phyloP scores from a whole-genome alignment of 148 eudicot species.

The Fagopyrum tataricum region DNA sequence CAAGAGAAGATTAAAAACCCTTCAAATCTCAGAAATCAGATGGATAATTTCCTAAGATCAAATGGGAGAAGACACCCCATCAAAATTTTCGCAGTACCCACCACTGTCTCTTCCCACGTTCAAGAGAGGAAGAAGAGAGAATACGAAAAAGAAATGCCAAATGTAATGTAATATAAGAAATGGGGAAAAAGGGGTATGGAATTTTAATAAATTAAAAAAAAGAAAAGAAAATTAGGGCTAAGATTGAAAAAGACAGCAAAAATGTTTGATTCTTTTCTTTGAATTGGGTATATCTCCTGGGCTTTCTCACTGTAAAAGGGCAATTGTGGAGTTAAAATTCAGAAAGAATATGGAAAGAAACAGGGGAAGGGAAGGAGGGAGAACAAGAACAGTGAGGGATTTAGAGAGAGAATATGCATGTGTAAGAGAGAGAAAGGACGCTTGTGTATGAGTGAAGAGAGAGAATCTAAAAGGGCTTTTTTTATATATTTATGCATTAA shows the following conservation, averaged over 20 bases:
- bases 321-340: too few relatives aligned
- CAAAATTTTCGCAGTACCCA: background rate
- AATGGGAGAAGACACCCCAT: background rate
- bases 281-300: too few relatives aligned
- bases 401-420: conserved; percentile 6
- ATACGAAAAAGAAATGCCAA: conserved; percentile 3
- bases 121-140: conserved; percentile 19
- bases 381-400: background rate
- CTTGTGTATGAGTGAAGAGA: background rate
- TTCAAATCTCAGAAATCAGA: background rate
- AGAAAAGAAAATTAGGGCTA: conserved; percentile 1
- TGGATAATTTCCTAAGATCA: conserved; percentile 3
- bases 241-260: conserved; percentile 1
- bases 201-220: background rate
- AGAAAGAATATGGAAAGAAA: background rate
- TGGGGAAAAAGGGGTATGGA: background rate
- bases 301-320: too few relatives aligned
- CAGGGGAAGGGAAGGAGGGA: background rate
- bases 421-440: conserved; percentile 6
- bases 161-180: conserved; percentile 11
- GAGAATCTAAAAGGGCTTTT: background rate
- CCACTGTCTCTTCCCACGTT: background rate
- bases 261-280: too few relatives aligned
- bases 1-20: conserved; percentile 10
- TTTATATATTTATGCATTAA: conserved; percentile 15